A percentile compares a stretch with the other conserved stretches of the same genome.
Evolutionary conservation across 495 filamentous ascomycete genomes (phyloP).

Genomic region (Tuber indicum): DNA sequence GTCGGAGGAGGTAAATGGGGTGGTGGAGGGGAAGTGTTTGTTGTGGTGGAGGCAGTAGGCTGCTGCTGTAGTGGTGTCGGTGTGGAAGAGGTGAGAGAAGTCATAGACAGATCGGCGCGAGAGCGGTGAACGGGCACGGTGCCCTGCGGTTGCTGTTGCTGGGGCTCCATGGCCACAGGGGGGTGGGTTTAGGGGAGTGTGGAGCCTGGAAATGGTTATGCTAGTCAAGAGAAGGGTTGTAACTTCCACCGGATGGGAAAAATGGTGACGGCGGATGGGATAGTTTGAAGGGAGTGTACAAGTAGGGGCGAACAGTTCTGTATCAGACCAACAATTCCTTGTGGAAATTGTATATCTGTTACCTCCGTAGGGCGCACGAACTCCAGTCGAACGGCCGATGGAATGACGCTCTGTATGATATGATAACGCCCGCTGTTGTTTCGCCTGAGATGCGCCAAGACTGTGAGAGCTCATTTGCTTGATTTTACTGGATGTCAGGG

Average conservation of each 20-base stretch:
- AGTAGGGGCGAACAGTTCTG: not conserved
- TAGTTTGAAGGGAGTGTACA: not conserved
- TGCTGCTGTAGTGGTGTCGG: constrained; percentile 14
- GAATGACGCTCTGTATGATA: not conserved
- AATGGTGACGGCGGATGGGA: not conserved
- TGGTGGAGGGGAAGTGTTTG: constrained; percentile 16
- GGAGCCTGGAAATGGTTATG: constrained; percentile 6
- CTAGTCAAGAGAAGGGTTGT: constrained; percentile 6
- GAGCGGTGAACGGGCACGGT: constrained; percentile 31
- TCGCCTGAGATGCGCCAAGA: not conserved
- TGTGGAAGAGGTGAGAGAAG: constrained; percentile 24
- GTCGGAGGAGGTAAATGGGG: constrained; percentile 15
- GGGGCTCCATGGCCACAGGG: constrained; percentile 27
- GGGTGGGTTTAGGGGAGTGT: constrained; percentile 12
- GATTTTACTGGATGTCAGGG: not conserved
- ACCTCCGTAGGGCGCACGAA: not conserved
- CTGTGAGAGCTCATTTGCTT: not conserved
- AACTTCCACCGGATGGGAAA: not conserved
- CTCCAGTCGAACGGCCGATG: not conserved
- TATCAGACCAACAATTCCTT: not conserved
- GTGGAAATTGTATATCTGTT: constrained; percentile 3
- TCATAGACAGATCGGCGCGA: constrained; percentile 36
- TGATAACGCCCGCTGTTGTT: not conserved
- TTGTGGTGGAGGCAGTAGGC: constrained; percentile 8
- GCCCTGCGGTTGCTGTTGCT: constrained; percentile 25